phyloP scores from a whole-genome alignment of 768 basidiomycete genomes.

The Neoboletus magnificus region DNA sequence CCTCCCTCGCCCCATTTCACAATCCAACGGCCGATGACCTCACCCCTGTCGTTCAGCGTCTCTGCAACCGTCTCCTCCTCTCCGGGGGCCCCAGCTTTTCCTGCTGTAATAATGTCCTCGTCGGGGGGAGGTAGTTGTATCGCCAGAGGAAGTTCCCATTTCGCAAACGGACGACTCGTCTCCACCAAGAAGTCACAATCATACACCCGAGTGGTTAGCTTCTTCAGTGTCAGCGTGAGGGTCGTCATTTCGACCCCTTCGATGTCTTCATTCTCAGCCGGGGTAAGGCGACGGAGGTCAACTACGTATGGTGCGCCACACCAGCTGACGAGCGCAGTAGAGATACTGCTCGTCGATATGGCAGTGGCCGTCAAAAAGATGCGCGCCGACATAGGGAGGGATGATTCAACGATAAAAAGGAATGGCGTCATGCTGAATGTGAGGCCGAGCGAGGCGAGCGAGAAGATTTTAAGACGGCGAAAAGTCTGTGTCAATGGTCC shows the following conservation, averaged over 20 bases:
- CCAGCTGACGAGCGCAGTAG: conserved; percentile 70
- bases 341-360: conserved; percentile 66
- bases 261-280: conserved; percentile 40
- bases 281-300: conserved; percentile 49
- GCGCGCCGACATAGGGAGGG: conserved; percentile 67
- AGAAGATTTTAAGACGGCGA: conserved; percentile 78
- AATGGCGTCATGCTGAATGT: conserved; percentile 71
- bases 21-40: conserved; percentile 71
- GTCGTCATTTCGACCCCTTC: conserved; percentile 71
- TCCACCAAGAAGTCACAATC: conserved; percentile 70
- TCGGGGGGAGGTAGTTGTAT: conserved; percentile 43
- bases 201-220: conserved; percentile 67
- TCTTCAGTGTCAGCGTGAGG: conserved; percentile 54
- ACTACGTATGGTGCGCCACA: conserved; percentile 75
- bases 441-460: conserved; percentile 70
- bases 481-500: conserved; percentile 75
- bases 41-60: conserved; percentile 56
- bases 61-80: conserved; percentile 80
- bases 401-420: conserved; percentile 78
- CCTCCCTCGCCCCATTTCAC: conserved; percentile 72
- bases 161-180: conserved; percentile 68
- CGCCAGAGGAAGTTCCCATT: conserved; percentile 68
- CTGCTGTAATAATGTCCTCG: conserved; percentile 32
- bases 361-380: conserved; percentile 66
- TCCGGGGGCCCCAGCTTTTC: conserved; percentile 39